Base-by-base conservation (phyloP, 2,329 filamentous ascomycete species). In the Nothophaeocryptopus gaeumannii region DNA sequence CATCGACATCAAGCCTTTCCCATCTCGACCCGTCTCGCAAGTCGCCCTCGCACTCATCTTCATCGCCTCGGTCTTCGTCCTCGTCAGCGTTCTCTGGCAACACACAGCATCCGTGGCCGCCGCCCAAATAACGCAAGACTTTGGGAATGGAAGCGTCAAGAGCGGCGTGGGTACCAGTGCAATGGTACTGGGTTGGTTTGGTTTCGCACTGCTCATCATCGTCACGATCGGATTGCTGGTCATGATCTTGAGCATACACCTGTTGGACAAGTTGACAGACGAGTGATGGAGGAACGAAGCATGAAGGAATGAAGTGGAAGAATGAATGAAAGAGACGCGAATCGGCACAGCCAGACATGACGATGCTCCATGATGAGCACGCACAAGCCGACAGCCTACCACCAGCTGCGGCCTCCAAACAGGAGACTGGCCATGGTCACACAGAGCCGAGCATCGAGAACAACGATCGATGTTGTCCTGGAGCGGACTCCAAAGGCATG, bases 121-220 rank as follows among this genome's bases (percentile, higher is more conserved):
- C 15, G 90, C 89, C 53, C 88, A 95, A 58, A 91, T 99, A 58
- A 89, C 91, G 1, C 88, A 95, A 76, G 90, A 95, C 66, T 82
- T 96, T 59, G 91, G 86, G 32, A 96, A 96, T 69, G 91, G 91
- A 37, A 88, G 85, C 58, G 88, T 96, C 50, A 83, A 80, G 68
- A 89, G 85, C 49, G 91, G 91, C 31, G 89, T 96, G 10, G 91
- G 91, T n/a, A 91, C 89, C 41, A 88, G 86, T 34, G 92, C 93
- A 49, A 97, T 99, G 89, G 88, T 96, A 13, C 78, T 99, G 65
- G 93, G 93, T 51, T 99, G 93, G 93, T 97, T 99, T 72, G 88
- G 89, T 36, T 97, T 99, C 66, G 86, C 88, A 15, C 72, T 97
- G 45, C 78, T 99, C 58, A 95, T 99, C 63, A 86, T 97, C 55